Base-by-base conservation (phyloP, 345 rosid genomes). In the Sisymbrium irio region DNA sequence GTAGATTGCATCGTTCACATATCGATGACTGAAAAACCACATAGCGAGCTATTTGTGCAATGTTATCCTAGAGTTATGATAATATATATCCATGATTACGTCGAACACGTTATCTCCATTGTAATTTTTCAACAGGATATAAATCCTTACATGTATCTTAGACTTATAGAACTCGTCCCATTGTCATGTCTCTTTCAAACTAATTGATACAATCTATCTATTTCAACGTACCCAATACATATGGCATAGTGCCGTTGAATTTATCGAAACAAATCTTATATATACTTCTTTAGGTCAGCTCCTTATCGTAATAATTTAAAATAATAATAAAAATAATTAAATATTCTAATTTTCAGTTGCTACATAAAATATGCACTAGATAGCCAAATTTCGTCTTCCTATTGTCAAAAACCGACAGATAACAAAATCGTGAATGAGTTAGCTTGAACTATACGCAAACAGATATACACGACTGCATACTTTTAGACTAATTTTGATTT, bases 171-270 rank as follows among this genome's bases (percentile, higher is more conserved):
- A 58, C 53, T 74, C 30, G n/a, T 66, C 30, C 35, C 55, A 30
- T 50, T 67, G 55, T 20, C 35, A 75, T 41, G 74, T 68, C 69
- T 67, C 41, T 75, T 67, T 75, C 74, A 32, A 61, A 60, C 63
- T 62, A 67, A 33, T 67, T 40, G 67, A 59, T 67, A 75, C 30
- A 20, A 60, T 67, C 56, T 11, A 50, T 75, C 40, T 20, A 41
- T 41, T 51, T 67, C 69, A 67, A 60, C 27, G 27, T 22, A 22
- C 57, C 40, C 40, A 60, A 30, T 49, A 54, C 9, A 32, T 66
- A 47, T 67, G 68, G 46, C 28, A 74, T 59, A 58, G 61, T 67
- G 62, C 8, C 39, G 51, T 57, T 65, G 51, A 74, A 65, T 28
- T 11, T 22, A 54, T 35, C 9, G 77, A 30, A 64, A n/a, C 4